Conservation (phyloP, 352 stramenopile species). For the Globisporangium canariense region DNA sequence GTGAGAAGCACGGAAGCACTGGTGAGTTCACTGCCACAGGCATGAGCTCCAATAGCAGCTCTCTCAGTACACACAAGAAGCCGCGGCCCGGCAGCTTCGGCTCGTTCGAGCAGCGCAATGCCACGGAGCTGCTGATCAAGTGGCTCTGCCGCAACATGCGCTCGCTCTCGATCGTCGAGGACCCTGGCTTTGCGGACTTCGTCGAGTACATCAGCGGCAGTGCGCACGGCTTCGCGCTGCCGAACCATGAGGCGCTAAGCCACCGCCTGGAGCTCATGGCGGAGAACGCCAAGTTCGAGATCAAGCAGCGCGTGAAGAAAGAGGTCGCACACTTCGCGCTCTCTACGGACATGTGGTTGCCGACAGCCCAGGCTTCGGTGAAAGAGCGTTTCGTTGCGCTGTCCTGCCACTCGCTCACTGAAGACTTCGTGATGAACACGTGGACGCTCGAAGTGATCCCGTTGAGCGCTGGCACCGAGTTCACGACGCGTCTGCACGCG, state of each 20-base stretch:
- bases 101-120: slow-evolving; percentile 26
- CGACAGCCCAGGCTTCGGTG: neutral
- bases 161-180: slow-evolving; percentile 29
- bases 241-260: slow-evolving; percentile 22
- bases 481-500: slow-evolving; percentile 11
- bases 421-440: slow-evolving; percentile 26
- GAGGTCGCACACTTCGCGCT: slow-evolving; percentile 25
- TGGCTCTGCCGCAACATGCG: slow-evolving; percentile 39
- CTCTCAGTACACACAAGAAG: slow-evolving; percentile 7
- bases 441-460: slow-evolving; percentile 29
- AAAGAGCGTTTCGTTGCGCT: slow-evolving; percentile 17
- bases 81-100: slow-evolving; percentile 12
- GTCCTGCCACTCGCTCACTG: slow-evolving; percentile 27
- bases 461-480: neutral
- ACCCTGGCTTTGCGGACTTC: slow-evolving; percentile 31
- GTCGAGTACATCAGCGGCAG: slow-evolving; percentile 20
- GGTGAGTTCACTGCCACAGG: neutral
- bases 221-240: slow-evolving; percentile 18
- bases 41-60: neutral
- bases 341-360: slow-evolving; percentile 25
- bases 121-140: slow-evolving; percentile 31
- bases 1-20: neutral
- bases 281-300: slow-evolving; percentile 37
- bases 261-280: slow-evolving; percentile 35
- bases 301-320: slow-evolving; percentile 32